These are phyloP conservation scores for Chloroidium sp. DNA, from an alignment of 163 green algal genomes.

Conservation along the genomic window DNA sequence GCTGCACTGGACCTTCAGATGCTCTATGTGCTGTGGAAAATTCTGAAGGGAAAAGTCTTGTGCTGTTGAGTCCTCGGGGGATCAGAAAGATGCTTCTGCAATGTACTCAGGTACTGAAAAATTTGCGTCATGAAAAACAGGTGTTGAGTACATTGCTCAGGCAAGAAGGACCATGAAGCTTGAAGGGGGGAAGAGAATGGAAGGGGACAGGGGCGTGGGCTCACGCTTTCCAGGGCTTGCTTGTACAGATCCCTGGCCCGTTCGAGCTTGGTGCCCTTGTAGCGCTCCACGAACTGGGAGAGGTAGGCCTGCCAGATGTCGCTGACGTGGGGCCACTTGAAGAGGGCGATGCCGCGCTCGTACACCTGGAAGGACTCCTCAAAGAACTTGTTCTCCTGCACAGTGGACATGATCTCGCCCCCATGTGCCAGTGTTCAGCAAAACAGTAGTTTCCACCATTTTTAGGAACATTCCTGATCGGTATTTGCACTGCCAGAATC, in stretches of 20 bases:
- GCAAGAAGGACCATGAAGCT: too few species aligned
- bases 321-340: slow-evolving; percentile 90
- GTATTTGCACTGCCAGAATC: too few species aligned
- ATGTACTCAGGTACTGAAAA: too few species aligned
- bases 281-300: slow-evolving; percentile 75
- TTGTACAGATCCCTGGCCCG: slow-evolving; percentile 89
- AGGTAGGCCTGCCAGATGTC: slow-evolving; percentile 96
- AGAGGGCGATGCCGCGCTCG: slow-evolving; percentile 81
- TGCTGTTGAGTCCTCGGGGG: too few species aligned
- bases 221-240: slow-evolving; percentile 59
- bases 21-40: too few species aligned
- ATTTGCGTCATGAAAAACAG: too few species aligned
- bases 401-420: not conserved
- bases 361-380: slow-evolving; percentile 93
- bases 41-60: too few species aligned
- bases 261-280: slow-evolving; percentile 85
- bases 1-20: too few species aligned
- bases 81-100: too few species aligned
- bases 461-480: too few species aligned
- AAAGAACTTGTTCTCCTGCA: slow-evolving; percentile 82
- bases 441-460: too few species aligned
- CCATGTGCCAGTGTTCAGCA: not conserved
- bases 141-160: too few species aligned
- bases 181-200: not conserved
- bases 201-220: not conserved